These are phyloP conservation scores for Carex sylvatica DNA, from an alignment of 202 grass and related monocot genomes.

Conservation along the genomic window DNA sequence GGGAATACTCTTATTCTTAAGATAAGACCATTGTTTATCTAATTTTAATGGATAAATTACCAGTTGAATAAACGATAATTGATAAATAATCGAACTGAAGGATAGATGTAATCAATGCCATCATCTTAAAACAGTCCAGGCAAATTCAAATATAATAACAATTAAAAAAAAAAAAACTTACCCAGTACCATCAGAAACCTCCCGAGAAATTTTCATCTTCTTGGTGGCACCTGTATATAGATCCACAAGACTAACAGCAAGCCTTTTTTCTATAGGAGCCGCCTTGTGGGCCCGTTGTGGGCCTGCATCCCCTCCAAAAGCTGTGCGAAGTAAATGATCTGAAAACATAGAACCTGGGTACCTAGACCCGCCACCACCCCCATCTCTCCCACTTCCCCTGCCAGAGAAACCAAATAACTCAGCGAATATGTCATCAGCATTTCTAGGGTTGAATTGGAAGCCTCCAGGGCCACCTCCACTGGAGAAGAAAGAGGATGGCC, in stretches of 20 bases:
- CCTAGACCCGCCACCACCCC: conserved; percentile 43
- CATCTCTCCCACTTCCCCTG: conserved; percentile 34
- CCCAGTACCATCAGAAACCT: conserved; percentile 58
- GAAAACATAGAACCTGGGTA: conserved; percentile 47
- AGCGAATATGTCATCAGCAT: conserved; percentile 71
- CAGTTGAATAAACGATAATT: background rate
- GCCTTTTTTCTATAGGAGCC: conserved; percentile 58
- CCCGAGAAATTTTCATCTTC: conserved; percentile 96
- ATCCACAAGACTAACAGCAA: conserved; percentile 69
- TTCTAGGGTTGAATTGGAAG: conserved; percentile 68
- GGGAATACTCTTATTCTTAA: background rate
- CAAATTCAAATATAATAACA: conserved; percentile 12
- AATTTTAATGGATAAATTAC: background rate
- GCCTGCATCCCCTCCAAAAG: conserved; percentile 40
- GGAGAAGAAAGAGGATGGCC: conserved; percentile 46
- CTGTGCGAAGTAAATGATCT: conserved; percentile 44
- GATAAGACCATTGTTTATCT: background rate
- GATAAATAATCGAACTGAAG: background rate
- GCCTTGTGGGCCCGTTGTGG: conserved; percentile 46
- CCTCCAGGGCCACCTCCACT: conserved; percentile 30
- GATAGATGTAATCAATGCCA: background rate
- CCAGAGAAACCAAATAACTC: conserved; percentile 77
- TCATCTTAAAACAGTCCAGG: background rate
- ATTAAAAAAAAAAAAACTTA: conserved; percentile 33
- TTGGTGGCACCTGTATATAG: conserved; percentile 82